Conservation (phyloP, 2,329 filamentous ascomycete species). For the Aureobasidium sp. region DNA sequence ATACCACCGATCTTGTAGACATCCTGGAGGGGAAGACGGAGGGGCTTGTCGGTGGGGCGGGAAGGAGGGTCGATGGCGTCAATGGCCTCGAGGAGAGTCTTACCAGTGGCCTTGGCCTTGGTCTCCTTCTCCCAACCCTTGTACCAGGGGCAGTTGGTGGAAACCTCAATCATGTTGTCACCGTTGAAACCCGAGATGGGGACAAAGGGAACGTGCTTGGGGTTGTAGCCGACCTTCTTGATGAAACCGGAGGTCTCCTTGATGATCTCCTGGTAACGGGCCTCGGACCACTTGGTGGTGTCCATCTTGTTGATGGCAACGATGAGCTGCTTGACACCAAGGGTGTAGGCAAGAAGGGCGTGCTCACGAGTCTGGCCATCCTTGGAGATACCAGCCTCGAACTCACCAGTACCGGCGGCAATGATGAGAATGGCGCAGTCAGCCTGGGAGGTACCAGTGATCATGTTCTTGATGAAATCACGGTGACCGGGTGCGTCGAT, state of each 20-base stretch:
- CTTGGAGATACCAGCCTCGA: conserved; percentile 99
- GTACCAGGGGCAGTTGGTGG: conserved; percentile 98
- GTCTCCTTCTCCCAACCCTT: conserved; percentile 99
- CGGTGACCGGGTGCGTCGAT: conserved; percentile 99
- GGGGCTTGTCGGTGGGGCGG: conserved; percentile 97
- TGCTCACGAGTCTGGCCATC: conserved; percentile 99
- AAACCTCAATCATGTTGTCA: conserved; percentile 95
- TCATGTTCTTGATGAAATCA: conserved; percentile 99
- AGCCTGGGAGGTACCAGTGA: conserved; percentile 99
- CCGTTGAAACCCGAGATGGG: conserved; percentile 99
- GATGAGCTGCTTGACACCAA: conserved; percentile 99
- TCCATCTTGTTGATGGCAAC: conserved; percentile 99
- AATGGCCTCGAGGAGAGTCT: conserved; percentile 99
- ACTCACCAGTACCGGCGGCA: conserved; percentile 99
- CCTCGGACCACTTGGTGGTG: conserved; percentile 96
- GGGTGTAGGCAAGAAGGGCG: conserved; percentile 99
- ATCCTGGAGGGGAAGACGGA: conserved; percentile 99
- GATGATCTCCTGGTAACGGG: conserved; percentile 97
- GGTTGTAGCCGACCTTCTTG: conserved; percentile 99
- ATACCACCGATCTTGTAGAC: conserved; percentile 99
- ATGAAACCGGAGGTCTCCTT: conserved; percentile 99
- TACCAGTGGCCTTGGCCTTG: conserved; percentile 82
- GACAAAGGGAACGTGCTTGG: conserved; percentile 96
- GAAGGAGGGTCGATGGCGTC: conserved; percentile 87
- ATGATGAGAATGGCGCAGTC: conserved; percentile 99